Percentiles rank a stretch among this genome's conserved stretches.
Conservation (phyloP, 306 rosid genomes). For the Medicago truncatula region DNA sequence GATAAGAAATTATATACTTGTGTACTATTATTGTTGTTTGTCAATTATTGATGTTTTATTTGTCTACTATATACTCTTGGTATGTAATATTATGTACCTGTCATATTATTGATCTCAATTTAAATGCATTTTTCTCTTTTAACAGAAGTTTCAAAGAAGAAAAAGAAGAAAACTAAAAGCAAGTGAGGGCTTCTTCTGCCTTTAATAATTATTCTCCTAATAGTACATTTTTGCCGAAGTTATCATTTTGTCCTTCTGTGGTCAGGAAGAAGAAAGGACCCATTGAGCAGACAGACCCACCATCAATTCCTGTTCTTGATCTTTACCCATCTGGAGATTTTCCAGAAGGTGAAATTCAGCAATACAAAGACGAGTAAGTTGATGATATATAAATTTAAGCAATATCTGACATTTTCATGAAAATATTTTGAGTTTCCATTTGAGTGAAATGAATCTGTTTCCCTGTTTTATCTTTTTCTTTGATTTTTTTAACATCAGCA, state of each 20-base stretch:
- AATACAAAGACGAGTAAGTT: conserved; percentile 91
- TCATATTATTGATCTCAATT: conserved; percentile 29
- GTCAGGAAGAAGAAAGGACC: conserved; percentile 84
- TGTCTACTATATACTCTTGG: background rate
- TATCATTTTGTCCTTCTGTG: conserved; percentile 41
- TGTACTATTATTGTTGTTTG: background rate
- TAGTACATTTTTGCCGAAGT: conserved; percentile 16
- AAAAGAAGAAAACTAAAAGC: conserved; percentile 96
- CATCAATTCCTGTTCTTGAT: conserved; percentile 75
- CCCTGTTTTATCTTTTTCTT: no score
- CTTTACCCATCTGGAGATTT: conserved; percentile 89
- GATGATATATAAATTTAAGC: conserved; percentile 22
- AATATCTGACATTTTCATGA: conserved; percentile 5
- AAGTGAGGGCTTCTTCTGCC: conserved; percentile 66
- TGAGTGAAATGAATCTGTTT: background rate
- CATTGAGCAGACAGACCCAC: conserved; percentile 58
- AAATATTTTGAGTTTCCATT: conserved; percentile 22
- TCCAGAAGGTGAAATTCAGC: conserved; percentile 93
- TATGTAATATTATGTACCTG: conserved; percentile 5
- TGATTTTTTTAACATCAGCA: background rate
- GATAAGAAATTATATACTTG: no score
- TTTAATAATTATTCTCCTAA: conserved; percentile 34
- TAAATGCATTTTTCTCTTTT: conserved; percentile 34
- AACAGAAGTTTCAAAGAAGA: conserved; percentile 84
- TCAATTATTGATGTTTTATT: background rate